Evolutionary conservation across 306 rosid genomes (phyloP), one percentile per base, ranked within the genome.

Genomic region (Prunus dulcis): DNA sequence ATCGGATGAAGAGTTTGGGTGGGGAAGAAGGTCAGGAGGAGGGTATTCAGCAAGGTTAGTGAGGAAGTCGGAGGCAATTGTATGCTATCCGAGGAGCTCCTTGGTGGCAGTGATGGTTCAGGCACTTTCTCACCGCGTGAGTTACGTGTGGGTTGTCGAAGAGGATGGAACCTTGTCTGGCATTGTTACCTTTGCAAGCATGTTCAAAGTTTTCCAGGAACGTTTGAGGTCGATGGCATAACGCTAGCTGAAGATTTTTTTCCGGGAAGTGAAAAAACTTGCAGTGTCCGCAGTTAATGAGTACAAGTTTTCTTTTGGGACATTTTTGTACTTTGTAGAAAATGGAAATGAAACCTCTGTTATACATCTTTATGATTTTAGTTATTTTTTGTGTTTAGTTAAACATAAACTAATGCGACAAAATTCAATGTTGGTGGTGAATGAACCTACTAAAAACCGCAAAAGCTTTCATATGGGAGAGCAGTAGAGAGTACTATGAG

Each of bases 21-120:
- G 62, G 6, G 87, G 81, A 45, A 89, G 80, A 91, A 82, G 80
- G 43, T 83, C 91, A 63, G 88, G 82, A 70, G 89, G 87, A 12
- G 85, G 91, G 47, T 79, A 80, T 69, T 90, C 93, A 0, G 88
- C 93, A 0, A 87, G 90, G 84, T 67, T 77, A 23, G 83, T 69
- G 76, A 87, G 96, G 77, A 84, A 91, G 25, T 82, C 91, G 9
- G 99, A 90, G 69, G 93, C 88, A 5, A 86, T 84, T 10, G 93
- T 92, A 38, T 92, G 97, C 75, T 84, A 88, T 61, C 92, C 97
- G 2, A 76, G 86, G 86, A 92, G 96, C 85, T 89, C 99, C 5
- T 30, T 95, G 85, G 91, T 89, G 79, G 97, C 99, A 0, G 99
- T 92, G 69, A 88, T 92, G 92, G 78, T 95, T 78, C 97, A 91